These are phyloP conservation scores for Afroboletus lepidellus DNA, from an alignment of 1,284 basidiomycete genomes.

Conservation along the genomic window DNA sequence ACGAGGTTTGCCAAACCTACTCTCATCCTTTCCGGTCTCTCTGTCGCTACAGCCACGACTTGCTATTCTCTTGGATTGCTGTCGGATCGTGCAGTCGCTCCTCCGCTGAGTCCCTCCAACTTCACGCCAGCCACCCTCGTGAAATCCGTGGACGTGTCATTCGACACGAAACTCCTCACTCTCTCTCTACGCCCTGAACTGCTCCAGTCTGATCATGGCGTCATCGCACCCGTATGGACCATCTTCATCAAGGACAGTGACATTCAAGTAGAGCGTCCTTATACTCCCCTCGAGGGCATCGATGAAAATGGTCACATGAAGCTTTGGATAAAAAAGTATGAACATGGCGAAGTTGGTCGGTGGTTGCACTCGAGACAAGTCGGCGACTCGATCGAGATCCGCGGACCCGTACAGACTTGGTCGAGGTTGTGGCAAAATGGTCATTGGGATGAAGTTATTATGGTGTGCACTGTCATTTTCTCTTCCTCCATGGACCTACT, in stretches of 20 bases:
- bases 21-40: conserved; percentile 30
- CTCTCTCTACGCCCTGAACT: conserved; percentile 52
- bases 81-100: conserved; percentile 42
- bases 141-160: conserved; percentile 48
- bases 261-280: conserved; percentile 85
- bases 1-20: background rate
- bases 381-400: conserved; percentile 69
- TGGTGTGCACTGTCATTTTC: conserved; percentile 49
- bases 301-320: conserved; percentile 60
- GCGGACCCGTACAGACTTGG: conserved; percentile 79
- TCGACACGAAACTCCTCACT: conserved; percentile 60
- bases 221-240: conserved; percentile 61
- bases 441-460: conserved; percentile 73
- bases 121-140: conserved; percentile 67
- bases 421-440: conserved; percentile 50
- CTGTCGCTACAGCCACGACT: conserved; percentile 39
- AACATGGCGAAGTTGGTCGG: conserved; percentile 75
- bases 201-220: conserved; percentile 25
- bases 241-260: conserved; percentile 83
- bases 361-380: conserved; percentile 73
- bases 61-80: conserved; percentile 48
- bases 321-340: conserved; percentile 79
- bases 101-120: conserved; percentile 52
- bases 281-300: conserved; percentile 74
- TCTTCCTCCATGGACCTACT: background rate